Conservation (phyloP, 495 filamentous ascomycete genomes). For the Penicillium robsamsonii region DNA sequence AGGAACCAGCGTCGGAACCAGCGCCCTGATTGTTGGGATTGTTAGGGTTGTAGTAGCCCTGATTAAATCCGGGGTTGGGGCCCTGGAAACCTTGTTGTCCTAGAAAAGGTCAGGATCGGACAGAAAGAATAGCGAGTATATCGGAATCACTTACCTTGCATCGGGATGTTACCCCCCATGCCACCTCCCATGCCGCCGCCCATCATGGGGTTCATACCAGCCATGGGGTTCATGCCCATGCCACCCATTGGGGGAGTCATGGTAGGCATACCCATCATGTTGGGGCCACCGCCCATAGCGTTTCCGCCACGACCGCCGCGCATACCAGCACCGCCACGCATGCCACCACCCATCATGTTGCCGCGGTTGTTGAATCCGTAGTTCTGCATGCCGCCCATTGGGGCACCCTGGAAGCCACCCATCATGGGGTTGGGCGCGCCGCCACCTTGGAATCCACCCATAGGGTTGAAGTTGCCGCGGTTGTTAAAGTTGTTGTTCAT, state of each 20-base stretch:
- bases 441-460: constrained; percentile 52
- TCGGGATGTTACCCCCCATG: constrained; percentile 60
- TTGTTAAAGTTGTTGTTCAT: constrained; percentile 42
- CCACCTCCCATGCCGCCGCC: constrained; percentile 25
- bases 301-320: constrained; percentile 64
- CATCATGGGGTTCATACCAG: constrained; percentile 31
- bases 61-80: constrained; percentile 67
- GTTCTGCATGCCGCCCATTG: constrained; percentile 57
- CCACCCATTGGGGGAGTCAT: constrained; percentile 52
- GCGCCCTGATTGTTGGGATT: constrained; percentile 66
- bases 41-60: constrained; percentile 25
- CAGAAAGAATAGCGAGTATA: neutral
- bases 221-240: constrained; percentile 54
- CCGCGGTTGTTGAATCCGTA: constrained; percentile 59
- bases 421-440: constrained; percentile 53
- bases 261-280: constrained; percentile 54
- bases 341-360: constrained; percentile 61
- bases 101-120: constrained; percentile 11
- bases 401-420: constrained; percentile 56
- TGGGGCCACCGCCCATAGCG: constrained; percentile 44
- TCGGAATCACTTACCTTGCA: constrained; percentile 51
- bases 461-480: constrained; percentile 53
- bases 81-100: constrained; percentile 60
- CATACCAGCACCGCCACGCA: constrained; percentile 76
- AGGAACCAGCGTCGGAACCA: constrained; percentile 52